Percentiles rank a stretch among this genome's conserved stretches.
Conservation (phyloP, 352 stramenopile genomes). For the Phytophthora brassicae region DNA sequence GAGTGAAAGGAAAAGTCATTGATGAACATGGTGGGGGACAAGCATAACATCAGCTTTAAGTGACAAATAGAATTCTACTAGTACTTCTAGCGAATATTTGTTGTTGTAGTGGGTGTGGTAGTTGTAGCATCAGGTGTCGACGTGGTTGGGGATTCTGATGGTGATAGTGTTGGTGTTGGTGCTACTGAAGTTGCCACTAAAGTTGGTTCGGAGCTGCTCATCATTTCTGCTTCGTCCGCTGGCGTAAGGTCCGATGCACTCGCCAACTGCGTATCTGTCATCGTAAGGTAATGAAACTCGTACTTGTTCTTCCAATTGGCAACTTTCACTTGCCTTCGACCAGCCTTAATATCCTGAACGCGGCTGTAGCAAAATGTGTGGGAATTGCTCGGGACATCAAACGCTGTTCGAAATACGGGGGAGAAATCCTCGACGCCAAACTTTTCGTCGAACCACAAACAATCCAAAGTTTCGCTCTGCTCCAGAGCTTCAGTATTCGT, state of each 20-base stretch:
- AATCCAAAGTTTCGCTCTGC: constrained; percentile 54
- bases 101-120: neutral
- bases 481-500: constrained; percentile 37
- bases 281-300: constrained; percentile 28
- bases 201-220: neutral
- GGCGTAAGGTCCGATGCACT: constrained; percentile 26
- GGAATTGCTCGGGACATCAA: constrained; percentile 24
- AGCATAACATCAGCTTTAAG: neutral
- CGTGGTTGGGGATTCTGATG: too few relatives aligned
- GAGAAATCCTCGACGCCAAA: constrained; percentile 51
- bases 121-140: neutral
- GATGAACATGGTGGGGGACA: neutral
- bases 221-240: constrained; percentile 18
- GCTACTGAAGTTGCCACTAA: neutral
- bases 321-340: constrained; percentile 20
- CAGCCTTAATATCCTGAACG: constrained; percentile 25
- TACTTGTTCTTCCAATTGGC: constrained; percentile 21
- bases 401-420: constrained; percentile 36
- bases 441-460: constrained; percentile 48
- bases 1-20: too few relatives aligned
- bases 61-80: neutral
- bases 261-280: constrained; percentile 26
- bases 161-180: neutral
- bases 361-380: constrained; percentile 45
- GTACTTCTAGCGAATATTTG: neutral